phyloP scores from a whole-genome alignment of 768 basidiomycete genomes.

The Ramaria rubella region DNA sequence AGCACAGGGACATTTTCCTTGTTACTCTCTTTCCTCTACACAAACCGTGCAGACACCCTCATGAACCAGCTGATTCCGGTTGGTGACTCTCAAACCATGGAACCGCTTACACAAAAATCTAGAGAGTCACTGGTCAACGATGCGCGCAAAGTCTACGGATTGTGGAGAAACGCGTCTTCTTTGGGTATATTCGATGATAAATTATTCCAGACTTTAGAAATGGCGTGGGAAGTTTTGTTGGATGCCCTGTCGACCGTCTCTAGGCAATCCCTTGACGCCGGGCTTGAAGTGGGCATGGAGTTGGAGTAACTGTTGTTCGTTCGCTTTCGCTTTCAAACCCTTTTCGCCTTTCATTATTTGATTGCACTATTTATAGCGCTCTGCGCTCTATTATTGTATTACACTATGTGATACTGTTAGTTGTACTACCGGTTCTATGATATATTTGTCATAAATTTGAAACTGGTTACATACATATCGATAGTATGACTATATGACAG shows the following conservation, averaged over 20 bases:
- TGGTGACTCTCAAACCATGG: too few species aligned
- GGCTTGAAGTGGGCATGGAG: not conserved
- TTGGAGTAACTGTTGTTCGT: not conserved
- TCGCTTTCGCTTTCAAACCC: not conserved
- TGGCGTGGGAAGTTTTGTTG: slow-evolving; percentile 63
- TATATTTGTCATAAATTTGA: too few species aligned
- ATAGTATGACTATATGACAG: too few species aligned
- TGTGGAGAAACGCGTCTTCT: slow-evolving; percentile 67
- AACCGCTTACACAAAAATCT: too few species aligned
- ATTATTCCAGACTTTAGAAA: slow-evolving; percentile 63
- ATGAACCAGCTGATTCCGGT: slow-evolving; percentile 62
- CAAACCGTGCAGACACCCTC: slow-evolving; percentile 51
- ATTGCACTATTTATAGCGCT: too few species aligned
- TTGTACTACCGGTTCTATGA: too few species aligned
- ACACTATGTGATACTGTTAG: too few species aligned
- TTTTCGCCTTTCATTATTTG: not conserved
- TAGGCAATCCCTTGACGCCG: not conserved
- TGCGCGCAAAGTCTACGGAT: slow-evolving; percentile 43
- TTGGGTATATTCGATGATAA: slow-evolving; percentile 59
- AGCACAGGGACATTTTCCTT: slow-evolving; percentile 62
- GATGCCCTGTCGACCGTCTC: slow-evolving; percentile 37
- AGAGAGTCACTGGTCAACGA: not conserved
- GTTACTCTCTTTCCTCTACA: slow-evolving; percentile 64
- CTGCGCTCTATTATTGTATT: too few species aligned
- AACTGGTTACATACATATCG: too few species aligned